Evolutionary conservation across 208 protist species (phyloP).

Genomic region (Herpetomonas muscarum): DNA sequence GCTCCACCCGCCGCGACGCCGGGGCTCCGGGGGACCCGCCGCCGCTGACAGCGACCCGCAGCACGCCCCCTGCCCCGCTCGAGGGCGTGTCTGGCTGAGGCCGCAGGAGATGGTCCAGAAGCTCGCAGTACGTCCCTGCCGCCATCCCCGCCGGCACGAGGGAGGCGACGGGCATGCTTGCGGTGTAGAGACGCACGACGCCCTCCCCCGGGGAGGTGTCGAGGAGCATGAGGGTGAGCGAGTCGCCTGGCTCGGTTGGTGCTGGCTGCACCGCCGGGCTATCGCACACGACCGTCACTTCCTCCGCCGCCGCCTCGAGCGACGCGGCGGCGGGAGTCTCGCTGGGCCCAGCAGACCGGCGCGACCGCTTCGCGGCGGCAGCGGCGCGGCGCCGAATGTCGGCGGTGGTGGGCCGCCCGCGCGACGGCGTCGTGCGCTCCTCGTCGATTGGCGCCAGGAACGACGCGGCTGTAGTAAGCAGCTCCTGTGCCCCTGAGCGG

Average conservation of each 20-base stretch:
- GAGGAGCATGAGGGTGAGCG: too few relatives aligned
- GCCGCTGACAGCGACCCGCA: not conserved
- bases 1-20: not conserved
- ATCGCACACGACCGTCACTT: too few relatives aligned
- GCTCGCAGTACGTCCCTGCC: constrained; percentile 11
- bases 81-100: not conserved
- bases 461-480: not conserved
- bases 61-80: not conserved
- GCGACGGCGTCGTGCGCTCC: not conserved
- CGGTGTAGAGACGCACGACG: not conserved
- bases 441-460: not conserved
- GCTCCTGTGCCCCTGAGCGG: not conserved
- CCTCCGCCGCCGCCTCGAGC: too few relatives aligned
- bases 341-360: too few relatives aligned
- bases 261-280: too few relatives aligned
- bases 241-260: too few relatives aligned
- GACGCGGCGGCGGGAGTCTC: too few relatives aligned
- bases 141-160: constrained; percentile 12
- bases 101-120: constrained; percentile 18
- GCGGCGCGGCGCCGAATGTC: not conserved
- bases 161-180: too few relatives aligned
- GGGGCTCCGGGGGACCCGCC: not conserved
- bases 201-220: not conserved
- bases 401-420: not conserved
- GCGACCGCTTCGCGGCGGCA: not conserved